Evolutionary conservation across 2,329 filamentous ascomycete genomes (phyloP).

Genomic region (Pseudopithomyces chartarum): DNA sequence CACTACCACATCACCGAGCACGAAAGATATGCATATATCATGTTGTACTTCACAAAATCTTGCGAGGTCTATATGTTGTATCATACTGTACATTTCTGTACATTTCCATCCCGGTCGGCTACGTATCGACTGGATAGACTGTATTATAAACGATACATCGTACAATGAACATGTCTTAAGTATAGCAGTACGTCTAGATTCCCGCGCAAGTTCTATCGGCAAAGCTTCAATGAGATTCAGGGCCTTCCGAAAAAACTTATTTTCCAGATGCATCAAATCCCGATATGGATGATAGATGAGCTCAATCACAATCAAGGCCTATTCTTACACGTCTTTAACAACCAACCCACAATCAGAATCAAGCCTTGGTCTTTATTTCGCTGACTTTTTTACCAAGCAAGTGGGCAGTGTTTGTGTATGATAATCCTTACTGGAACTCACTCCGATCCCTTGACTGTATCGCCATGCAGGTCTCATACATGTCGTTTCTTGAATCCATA

Average conservation of each 20-base stretch:
- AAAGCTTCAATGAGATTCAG: too few species aligned
- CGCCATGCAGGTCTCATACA: neutral
- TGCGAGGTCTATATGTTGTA: neutral
- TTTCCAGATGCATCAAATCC: too few species aligned
- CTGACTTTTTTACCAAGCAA: conserved; percentile 1
- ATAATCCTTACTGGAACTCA: too few species aligned
- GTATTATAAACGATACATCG: neutral
- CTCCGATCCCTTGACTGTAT: neutral
- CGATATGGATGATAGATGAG: too few species aligned
- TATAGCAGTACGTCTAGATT: too few species aligned
- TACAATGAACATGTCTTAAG: too few species aligned
- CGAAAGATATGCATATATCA: neutral
- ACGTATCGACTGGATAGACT: neutral
- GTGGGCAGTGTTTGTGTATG: neutral
- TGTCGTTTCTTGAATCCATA: neutral
- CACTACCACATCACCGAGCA: neutral
- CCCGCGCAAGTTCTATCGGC: too few species aligned
- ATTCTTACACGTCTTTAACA: neutral
- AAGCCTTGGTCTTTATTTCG: conserved; percentile 1
- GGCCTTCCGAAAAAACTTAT: too few species aligned
- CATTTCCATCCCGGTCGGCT: too few species aligned
- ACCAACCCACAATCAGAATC: conserved; percentile 2
- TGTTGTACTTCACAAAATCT: neutral
- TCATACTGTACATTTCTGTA: neutral
- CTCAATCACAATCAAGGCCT: too few species aligned